phyloP scores from a whole-genome alignment of 768 basidiomycete genomes.

The Tulasnella sp. region DNA sequence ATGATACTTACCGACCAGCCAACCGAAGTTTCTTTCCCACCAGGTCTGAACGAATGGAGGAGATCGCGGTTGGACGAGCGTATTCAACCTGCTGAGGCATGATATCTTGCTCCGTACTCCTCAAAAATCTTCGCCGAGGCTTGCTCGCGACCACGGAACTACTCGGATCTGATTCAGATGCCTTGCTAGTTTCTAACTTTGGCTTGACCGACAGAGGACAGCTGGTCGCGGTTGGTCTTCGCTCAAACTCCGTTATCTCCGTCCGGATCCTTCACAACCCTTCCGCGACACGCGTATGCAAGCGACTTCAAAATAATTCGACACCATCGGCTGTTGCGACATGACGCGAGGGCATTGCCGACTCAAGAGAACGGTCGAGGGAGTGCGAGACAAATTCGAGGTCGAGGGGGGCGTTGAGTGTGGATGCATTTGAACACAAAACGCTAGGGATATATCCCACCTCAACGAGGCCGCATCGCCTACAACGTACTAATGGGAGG shows the following conservation, averaged over 20 bases:
- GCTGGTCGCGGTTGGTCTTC: too few species aligned
- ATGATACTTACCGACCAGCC: conserved; percentile 8
- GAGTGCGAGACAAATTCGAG: neutral
- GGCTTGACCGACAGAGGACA: too few species aligned
- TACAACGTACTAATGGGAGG: neutral
- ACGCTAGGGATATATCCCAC: neutral
- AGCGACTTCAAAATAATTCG: neutral
- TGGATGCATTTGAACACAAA: neutral
- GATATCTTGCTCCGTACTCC: neutral
- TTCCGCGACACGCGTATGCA: neutral
- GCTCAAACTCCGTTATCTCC: neutral
- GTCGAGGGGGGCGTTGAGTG: neutral
- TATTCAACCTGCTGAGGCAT: conserved; percentile 25
- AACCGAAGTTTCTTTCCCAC: conserved; percentile 22
- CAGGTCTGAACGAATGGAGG: neutral
- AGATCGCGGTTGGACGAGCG: conserved; percentile 13
- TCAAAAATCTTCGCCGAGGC: neutral
- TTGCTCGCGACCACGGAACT: neutral
- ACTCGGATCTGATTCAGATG: too few species aligned
- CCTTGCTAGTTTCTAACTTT: too few species aligned
- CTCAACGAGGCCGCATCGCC: neutral
- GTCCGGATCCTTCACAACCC: neutral
- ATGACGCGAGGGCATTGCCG: neutral
- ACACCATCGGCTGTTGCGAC: neutral
- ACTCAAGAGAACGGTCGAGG: neutral